These are phyloP conservation scores for Aaosphaeria pasadenensis DNA, from an alignment of 2,329 filamentous ascomycete species.

Conservation along the genomic window DNA sequence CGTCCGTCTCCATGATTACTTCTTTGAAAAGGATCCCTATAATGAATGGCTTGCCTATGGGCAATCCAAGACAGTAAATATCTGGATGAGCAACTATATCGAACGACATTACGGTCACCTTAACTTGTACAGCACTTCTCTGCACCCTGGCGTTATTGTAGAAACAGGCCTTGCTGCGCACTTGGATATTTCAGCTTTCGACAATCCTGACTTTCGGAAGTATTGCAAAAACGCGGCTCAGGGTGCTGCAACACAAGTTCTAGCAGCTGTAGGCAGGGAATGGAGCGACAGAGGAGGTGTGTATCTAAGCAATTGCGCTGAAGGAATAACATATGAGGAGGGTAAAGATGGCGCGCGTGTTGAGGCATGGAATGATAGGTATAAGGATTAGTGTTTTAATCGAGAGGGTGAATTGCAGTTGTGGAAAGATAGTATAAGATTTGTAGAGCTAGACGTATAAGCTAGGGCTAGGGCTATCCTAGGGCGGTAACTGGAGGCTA, in stretches of 20 bases:
- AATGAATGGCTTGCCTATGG: slow-evolving; percentile 43
- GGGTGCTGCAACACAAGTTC: slow-evolving; percentile 41
- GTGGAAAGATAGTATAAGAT: slow-evolving; percentile 16
- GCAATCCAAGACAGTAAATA: slow-evolving; percentile 51
- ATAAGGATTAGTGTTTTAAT: slow-evolving; percentile 17
- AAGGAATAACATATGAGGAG: slow-evolving; percentile 3
- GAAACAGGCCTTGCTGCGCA: slow-evolving; percentile 6
- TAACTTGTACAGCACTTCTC: slow-evolving; percentile 11
- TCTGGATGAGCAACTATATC: slow-evolving; percentile 25
- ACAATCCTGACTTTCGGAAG: slow-evolving; percentile 1
- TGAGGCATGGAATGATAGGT: slow-evolving; percentile 4
- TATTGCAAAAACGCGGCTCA: slow-evolving; percentile 33
- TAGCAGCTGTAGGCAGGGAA: slow-evolving; percentile 32
- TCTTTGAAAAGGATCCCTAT: slow-evolving; percentile 36
- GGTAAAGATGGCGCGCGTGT: slow-evolving; percentile 1
- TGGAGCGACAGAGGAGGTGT: slow-evolving; percentile 31
- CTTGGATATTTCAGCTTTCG: slow-evolving; percentile 1
- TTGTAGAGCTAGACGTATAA: slow-evolving; percentile 4
- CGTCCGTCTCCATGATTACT: slow-evolving; percentile 28
- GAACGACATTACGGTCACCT: slow-evolving; percentile 10
- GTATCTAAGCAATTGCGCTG: slow-evolving; percentile 31
- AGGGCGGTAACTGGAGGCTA: no score
- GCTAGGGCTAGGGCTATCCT: no score
- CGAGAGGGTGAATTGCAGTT: slow-evolving; percentile 21
- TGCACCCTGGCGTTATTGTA: slow-evolving; percentile 18